Percentiles rank a stretch among this genome's conserved stretches.
These are phyloP conservation scores for Exserohilum turcica DNA, from an alignment of 2,329 filamentous ascomycete genomes.

Conservation along the genomic window DNA sequence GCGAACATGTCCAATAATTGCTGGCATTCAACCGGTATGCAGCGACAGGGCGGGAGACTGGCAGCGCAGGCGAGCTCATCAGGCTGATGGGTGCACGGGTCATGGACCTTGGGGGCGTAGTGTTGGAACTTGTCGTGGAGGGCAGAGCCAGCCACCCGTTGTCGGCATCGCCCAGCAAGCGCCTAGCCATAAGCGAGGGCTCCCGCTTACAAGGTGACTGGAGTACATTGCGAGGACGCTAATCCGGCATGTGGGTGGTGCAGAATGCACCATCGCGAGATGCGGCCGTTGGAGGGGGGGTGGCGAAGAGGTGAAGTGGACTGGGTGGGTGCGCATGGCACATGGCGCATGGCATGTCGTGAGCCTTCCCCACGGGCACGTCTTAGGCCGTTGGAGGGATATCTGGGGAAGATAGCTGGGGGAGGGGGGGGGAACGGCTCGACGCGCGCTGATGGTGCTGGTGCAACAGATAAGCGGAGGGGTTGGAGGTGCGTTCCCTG, in stretches of 20 bases:
- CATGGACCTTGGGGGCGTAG: conserved; percentile 3
- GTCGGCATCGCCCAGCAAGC: conserved; percentile 5
- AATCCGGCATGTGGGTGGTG: conserved; percentile 1
- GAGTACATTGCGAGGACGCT: conserved; percentile 3
- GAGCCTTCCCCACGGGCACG: conserved; percentile 8
- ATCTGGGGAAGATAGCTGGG: conserved; percentile 5
- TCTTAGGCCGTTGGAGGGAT: conserved; percentile 2
- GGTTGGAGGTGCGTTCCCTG: not conserved
- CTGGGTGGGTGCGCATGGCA: not conserved
- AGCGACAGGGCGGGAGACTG: not conserved
- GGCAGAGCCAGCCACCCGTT: conserved; percentile 7
- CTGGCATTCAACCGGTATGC: conserved; percentile 8
- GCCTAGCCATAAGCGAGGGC: conserved; percentile 11
- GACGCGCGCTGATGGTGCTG: conserved; percentile 8
- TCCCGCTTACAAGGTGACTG: conserved; percentile 4
- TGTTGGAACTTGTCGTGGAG: conserved; percentile 7
- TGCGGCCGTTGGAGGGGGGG: not conserved
- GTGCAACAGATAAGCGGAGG: conserved; percentile 7
- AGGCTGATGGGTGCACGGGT: not conserved
- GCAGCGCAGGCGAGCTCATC: not conserved
- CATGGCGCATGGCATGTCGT: conserved; percentile 1
- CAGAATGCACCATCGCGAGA: conserved; percentile 6
- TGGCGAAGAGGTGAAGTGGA: too few species aligned
- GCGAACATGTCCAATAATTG: conserved; percentile 6
- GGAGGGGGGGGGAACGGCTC: conserved; percentile 10